Evolutionary conservation across 2,329 filamentous ascomycete species (phyloP).

Genomic region (Xylaria digitata): DNA sequence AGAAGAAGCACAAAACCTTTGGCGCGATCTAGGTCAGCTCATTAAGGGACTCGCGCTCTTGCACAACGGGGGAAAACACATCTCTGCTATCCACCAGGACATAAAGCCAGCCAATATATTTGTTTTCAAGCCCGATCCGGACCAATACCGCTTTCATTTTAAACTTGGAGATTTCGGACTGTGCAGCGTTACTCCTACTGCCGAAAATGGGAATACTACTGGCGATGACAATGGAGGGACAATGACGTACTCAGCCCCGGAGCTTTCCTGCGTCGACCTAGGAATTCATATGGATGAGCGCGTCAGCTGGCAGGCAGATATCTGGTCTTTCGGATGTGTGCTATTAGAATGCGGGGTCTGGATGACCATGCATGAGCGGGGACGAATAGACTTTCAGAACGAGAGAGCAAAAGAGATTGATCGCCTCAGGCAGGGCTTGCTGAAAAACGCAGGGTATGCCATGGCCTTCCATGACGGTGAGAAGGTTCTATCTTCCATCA

Average conservation of each 20-base stretch:
- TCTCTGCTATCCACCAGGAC: slow-evolving; percentile 6
- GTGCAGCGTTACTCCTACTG: background rate
- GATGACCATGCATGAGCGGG: slow-evolving; percentile 17
- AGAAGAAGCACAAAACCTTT: slow-evolving; percentile 15
- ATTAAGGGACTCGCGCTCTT: background rate
- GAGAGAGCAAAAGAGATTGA: slow-evolving; percentile 8
- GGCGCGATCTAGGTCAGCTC: background rate
- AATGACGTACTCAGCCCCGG: slow-evolving; percentile 18
- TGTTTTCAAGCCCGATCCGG: background rate
- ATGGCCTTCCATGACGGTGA: slow-evolving; percentile 17
- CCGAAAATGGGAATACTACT: background rate
- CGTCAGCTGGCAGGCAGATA: slow-evolving; percentile 9
- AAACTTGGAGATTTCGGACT: slow-evolving; percentile 19
- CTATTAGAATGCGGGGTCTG: slow-evolving; percentile 22
- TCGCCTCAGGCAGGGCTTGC: background rate
- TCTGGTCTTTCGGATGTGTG: slow-evolving; percentile 23
- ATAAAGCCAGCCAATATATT: slow-evolving; percentile 26
- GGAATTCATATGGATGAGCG: background rate
- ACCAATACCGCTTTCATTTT: background rate
- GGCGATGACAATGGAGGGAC: slow-evolving; percentile 9
- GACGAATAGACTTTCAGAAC: slow-evolving; percentile 7
- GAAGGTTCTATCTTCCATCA: slow-evolving; percentile 3
- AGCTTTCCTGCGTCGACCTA: background rate
- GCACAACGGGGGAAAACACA: slow-evolving; percentile 2
- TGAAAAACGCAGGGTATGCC: slow-evolving; percentile 14